A percentile compares a stretch with the other conserved stretches of the same genome.
These are phyloP conservation scores for Spergularia azorica DNA, from an alignment of 179 eudicot species.

Conservation along the genomic window DNA sequence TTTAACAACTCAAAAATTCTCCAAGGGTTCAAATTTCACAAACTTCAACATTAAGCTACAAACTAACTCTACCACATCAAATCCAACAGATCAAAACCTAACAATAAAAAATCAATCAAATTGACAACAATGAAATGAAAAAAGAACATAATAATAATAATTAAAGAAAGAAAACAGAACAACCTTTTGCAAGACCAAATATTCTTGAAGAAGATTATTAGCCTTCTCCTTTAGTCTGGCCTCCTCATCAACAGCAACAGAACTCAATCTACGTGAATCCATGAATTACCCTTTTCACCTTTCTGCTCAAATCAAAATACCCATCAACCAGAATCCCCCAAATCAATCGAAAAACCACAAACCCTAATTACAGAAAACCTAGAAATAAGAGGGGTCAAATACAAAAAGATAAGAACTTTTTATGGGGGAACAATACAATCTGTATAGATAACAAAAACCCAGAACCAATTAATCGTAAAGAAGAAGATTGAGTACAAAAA, in stretches of 20 bases:
- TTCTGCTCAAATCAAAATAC: conserved; percentile 24
- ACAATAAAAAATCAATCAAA: background rate
- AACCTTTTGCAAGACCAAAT: conserved; percentile 47
- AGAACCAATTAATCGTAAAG: background rate
- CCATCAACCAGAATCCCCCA: conserved; percentile 24
- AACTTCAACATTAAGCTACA: background rate
- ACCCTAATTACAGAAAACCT: conserved; percentile 7
- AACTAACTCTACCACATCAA: conserved; percentile 7
- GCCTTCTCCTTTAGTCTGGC: conserved; percentile 29
- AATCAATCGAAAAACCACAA: conserved; percentile 7
- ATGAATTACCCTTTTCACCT: conserved; percentile 29
- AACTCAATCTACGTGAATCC: conserved; percentile 34
- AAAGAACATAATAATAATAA: background rate
- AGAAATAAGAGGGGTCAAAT: background rate
- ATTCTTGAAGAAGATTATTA: conserved; percentile 38
- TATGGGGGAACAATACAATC: background rate
- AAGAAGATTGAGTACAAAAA: background rate
- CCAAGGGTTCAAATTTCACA: background rate
- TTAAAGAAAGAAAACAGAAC: background rate
- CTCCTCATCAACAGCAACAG: conserved; percentile 31
- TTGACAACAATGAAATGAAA: background rate
- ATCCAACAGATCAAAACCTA: conserved; percentile 15
- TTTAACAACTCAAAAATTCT: background rate
- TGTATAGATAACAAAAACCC: background rate
- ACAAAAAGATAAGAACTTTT: background rate